A percentile compares a stretch with the other conserved stretches of the same genome.
phyloP scores from a whole-genome alignment of 2,329 filamentous ascomycete species.

The Aspergillus candidus region DNA sequence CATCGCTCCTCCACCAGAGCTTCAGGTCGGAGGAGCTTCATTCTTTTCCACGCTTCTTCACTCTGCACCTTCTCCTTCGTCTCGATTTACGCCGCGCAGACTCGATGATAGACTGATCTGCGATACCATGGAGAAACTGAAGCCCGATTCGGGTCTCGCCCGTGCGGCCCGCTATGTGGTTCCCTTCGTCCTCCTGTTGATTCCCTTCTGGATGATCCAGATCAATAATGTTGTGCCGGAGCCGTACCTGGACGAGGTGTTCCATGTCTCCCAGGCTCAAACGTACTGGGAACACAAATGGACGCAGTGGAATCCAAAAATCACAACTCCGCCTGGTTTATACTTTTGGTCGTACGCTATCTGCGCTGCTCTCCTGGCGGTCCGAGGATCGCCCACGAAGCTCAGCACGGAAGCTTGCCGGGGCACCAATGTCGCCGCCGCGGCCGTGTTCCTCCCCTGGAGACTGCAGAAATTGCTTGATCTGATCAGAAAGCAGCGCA shows the following conservation, averaged over 20 bases:
- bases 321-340: slow-evolving; percentile 90
- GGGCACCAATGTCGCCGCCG: slow-evolving; percentile 32
- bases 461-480: slow-evolving; percentile 52
- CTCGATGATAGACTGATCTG: slow-evolving; percentile 1
- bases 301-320: slow-evolving; percentile 85
- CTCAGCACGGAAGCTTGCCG: slow-evolving; percentile 32
- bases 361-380: slow-evolving; percentile 18
- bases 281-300: slow-evolving; percentile 73
- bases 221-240: slow-evolving; percentile 48
- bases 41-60: neutral
- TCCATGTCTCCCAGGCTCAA: slow-evolving; percentile 81
- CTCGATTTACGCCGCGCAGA: neutral
- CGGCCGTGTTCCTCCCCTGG: slow-evolving; percentile 37
- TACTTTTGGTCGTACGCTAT: slow-evolving; percentile 51
- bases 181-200: slow-evolving; percentile 30
- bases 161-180: slow-evolving; percentile 33
- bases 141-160: slow-evolving; percentile 27
- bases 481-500: slow-evolving; percentile 32
- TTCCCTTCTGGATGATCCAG: slow-evolving; percentile 37
- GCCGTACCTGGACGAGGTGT: slow-evolving; percentile 53
- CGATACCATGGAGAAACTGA: slow-evolving; percentile 26
- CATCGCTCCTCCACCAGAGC: neutral
- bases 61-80: slow-evolving; percentile 18
- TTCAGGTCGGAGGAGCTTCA: neutral
- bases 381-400: slow-evolving; percentile 26